Percentiles rank a stretch among this genome's conserved stretches.
phyloP scores from a whole-genome alignment of 441 rosid species.

The Gossypium trilobum region DNA sequence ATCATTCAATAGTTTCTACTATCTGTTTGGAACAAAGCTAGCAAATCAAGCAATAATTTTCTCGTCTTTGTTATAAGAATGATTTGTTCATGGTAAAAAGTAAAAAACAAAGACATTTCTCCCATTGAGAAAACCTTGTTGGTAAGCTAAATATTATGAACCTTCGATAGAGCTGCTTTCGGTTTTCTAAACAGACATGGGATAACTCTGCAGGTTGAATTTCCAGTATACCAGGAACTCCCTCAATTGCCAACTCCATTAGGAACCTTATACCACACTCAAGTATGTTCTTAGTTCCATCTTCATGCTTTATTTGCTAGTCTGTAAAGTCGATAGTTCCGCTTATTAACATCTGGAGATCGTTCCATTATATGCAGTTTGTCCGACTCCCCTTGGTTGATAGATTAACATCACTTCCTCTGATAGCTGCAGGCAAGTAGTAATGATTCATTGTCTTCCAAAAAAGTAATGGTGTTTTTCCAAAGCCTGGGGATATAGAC shows the following conservation, averaged over 20 bases:
- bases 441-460: background rate
- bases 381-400: constrained; percentile 37
- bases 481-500: background rate
- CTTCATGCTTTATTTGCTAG: background rate
- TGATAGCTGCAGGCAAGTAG: constrained; percentile 51
- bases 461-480: background rate
- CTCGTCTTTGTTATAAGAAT: background rate
- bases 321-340: background rate
- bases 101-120: background rate
- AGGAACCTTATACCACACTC: constrained; percentile 46
- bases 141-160: background rate
- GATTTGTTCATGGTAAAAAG: background rate
- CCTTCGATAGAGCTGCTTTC: constrained; percentile 3
- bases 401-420: constrained; percentile 43
- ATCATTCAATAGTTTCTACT: background rate
- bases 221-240: constrained; percentile 52
- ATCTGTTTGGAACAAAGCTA: background rate
- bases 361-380: constrained; percentile 29
- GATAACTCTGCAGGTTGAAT: constrained; percentile 44
- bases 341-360: background rate
- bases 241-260: constrained; percentile 55
- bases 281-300: constrained; percentile 25
- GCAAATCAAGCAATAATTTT: background rate
- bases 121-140: background rate
- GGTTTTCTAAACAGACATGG: constrained; percentile 2